Conservation (phyloP, 2,329 filamentous ascomycete genomes). For the Trichophaea hybrida region DNA sequence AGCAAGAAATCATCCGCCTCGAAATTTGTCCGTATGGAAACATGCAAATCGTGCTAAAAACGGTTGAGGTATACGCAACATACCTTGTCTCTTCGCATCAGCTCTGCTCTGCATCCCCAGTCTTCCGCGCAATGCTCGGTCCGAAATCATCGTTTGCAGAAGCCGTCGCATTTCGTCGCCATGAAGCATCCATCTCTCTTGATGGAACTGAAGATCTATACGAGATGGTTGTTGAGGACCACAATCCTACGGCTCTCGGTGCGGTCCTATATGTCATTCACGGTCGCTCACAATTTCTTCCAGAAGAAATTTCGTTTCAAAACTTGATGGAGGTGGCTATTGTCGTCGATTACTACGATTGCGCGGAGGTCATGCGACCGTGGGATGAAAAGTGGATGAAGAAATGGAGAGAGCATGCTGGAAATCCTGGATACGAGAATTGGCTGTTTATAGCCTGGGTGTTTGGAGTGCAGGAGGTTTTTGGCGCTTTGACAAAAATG, state of each 20-base stretch:
- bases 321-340: slow-evolving; percentile 23
- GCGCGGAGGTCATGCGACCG: slow-evolving; percentile 14
- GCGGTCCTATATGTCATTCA: slow-evolving; percentile 10
- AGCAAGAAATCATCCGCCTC: not conserved
- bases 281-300: slow-evolving; percentile 8
- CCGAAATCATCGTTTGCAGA: slow-evolving; percentile 6
- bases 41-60: not conserved
- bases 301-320: slow-evolving; percentile 5
- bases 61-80: not conserved
- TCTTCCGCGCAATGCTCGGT: slow-evolving; percentile 15
- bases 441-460: slow-evolving; percentile 17
- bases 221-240: not conserved
- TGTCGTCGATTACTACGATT: slow-evolving; percentile 27
- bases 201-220: not conserved
- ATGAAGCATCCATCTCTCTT: not conserved
- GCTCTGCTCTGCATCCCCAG: slow-evolving; percentile 6
- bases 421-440: slow-evolving; percentile 1
- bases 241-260: slow-evolving; percentile 6
- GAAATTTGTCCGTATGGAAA: not conserved
- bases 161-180: slow-evolving; percentile 3
- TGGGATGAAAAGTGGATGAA: slow-evolving; percentile 15
- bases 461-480: slow-evolving; percentile 6
- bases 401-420: not conserved
- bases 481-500: not conserved
- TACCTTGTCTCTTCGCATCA: not conserved